Percentiles rank a stretch among this genome's conserved stretches.
Evolutionary conservation across 2,329 filamentous ascomycete species (phyloP).

Genomic region (Plectosphaerella sp.): DNA sequence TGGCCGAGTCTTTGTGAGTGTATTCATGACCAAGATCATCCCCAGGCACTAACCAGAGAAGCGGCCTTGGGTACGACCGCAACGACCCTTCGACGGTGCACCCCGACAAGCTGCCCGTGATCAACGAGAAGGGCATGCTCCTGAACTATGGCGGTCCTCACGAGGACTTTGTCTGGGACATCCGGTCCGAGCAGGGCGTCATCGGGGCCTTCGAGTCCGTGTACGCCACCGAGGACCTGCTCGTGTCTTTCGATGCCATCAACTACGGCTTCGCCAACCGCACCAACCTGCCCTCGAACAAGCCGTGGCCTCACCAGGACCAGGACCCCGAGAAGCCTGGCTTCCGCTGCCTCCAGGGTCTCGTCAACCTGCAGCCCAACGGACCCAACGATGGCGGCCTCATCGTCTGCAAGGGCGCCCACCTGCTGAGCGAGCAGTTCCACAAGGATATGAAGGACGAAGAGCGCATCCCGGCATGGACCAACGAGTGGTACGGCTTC

Average conservation of each 20-base stretch:
- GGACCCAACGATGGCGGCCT: conserved; percentile 28
- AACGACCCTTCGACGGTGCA: conserved; percentile 29
- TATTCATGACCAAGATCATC: background rate
- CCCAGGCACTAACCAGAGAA: conserved; percentile 16
- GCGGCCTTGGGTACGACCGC: conserved; percentile 13
- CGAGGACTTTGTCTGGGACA: conserved; percentile 43
- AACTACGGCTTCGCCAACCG: conserved; percentile 39
- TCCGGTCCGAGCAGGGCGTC: conserved; percentile 43
- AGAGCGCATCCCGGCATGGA: conserved; percentile 28
- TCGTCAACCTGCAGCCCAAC: conserved; percentile 37
- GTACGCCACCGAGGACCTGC: conserved; percentile 37
- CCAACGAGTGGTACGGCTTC: conserved; percentile 28
- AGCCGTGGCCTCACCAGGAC: conserved; percentile 42
- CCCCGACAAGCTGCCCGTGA: conserved; percentile 30
- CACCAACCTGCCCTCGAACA: conserved; percentile 27
- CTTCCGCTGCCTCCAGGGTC: conserved; percentile 46
- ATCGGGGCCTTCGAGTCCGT: conserved; percentile 40
- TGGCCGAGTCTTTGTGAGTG: conserved; percentile 14
- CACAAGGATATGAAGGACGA: conserved; percentile 26
- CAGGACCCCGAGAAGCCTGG: conserved; percentile 37
- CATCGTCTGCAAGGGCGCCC: conserved; percentile 24
- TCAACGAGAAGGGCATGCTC: conserved; percentile 45
- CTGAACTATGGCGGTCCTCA: conserved; percentile 40
- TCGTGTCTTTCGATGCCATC: conserved; percentile 44
- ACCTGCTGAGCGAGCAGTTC: conserved; percentile 25